Percentiles rank a stretch among this genome's conserved stretches.
These are phyloP conservation scores for Ceriops tagal DNA, from an alignment of 345 rosid genomes.

Conservation along the genomic window DNA sequence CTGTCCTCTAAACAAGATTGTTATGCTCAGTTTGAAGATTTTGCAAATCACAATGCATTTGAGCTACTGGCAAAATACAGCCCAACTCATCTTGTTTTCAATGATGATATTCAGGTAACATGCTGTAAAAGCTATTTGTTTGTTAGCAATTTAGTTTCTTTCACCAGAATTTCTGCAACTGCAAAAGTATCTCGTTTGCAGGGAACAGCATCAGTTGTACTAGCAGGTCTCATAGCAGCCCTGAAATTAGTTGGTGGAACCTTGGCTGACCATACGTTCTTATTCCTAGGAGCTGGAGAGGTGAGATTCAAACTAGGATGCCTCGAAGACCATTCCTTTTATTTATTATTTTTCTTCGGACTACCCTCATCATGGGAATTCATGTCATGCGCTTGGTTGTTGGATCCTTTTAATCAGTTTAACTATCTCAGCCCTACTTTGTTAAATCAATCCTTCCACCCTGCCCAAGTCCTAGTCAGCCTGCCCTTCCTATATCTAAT, in stretches of 20 bases:
- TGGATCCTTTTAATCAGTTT: no score
- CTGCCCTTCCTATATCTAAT: no score
- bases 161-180: background rate
- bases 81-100: slow-evolving; percentile 82
- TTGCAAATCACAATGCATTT: slow-evolving; percentile 96
- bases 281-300: slow-evolving; percentile 97
- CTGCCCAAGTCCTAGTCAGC: no score
- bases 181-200: slow-evolving; percentile 22
- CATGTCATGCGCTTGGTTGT: background rate
- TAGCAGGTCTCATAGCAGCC: slow-evolving; percentile 81
- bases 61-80: slow-evolving; percentile 72
- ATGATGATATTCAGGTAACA: slow-evolving; percentile 87
- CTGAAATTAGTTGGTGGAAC: slow-evolving; percentile 61
- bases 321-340: background rate
- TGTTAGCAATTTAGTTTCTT: background rate
- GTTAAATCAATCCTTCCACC: no score
- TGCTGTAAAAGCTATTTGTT: background rate
- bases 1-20: background rate
- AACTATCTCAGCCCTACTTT: no score
- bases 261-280: slow-evolving; percentile 72
- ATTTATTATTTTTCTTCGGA: background rate
- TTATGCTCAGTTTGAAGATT: slow-evolving; percentile 82
- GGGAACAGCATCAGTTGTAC: slow-evolving; percentile 97
- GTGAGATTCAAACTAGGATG: slow-evolving; percentile 34
- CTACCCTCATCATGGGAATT: background rate